Percentiles rank a stretch among this genome's conserved stretches.
These are phyloP conservation scores for Fusarium annulatum DNA, from an alignment of 2,329 filamentous ascomycete species.

Conservation along the genomic window DNA sequence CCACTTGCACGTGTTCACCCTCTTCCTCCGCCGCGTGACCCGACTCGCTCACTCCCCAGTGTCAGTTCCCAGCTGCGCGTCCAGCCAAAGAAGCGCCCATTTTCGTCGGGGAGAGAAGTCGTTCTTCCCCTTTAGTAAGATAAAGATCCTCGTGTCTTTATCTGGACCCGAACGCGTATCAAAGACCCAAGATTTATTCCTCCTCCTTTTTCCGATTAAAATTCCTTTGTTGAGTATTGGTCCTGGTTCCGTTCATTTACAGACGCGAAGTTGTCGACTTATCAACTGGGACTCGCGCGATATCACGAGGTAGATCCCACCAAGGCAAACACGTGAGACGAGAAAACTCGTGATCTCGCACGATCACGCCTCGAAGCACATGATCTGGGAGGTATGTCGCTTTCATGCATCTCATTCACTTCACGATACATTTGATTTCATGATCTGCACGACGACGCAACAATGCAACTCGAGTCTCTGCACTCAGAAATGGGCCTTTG, in stretches of 20 bases:
- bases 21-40: conserved; percentile 55
- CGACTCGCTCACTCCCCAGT: conserved; percentile 43
- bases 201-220: conserved; percentile 8
- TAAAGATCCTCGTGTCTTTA: conserved; percentile 43
- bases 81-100: conserved; percentile 21
- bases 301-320: conserved; percentile 62
- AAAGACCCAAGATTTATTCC: conserved; percentile 13
- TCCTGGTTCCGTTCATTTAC: not conserved
- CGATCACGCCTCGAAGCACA: conserved; percentile 51
- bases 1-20: conserved; percentile 55
- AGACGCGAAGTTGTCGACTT: conserved; percentile 44
- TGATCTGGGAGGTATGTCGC: conserved; percentile 59
- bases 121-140: conserved; percentile 42
- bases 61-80: conserved; percentile 30
- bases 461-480: not conserved
- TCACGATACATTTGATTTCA: conserved; percentile 35
- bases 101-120: conserved; percentile 16
- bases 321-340: conserved; percentile 56
- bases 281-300: conserved; percentile 52
- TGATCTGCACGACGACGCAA: conserved; percentile 6
- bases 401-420: conserved; percentile 42
- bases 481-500: not conserved
- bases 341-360: conserved; percentile 59
- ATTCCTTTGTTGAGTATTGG: conserved; percentile 16
- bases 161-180: conserved; percentile 26